Evolutionary conservation across 495 filamentous ascomycete species (phyloP).

Genomic region (Trichoderma orchidacearum): DNA sequence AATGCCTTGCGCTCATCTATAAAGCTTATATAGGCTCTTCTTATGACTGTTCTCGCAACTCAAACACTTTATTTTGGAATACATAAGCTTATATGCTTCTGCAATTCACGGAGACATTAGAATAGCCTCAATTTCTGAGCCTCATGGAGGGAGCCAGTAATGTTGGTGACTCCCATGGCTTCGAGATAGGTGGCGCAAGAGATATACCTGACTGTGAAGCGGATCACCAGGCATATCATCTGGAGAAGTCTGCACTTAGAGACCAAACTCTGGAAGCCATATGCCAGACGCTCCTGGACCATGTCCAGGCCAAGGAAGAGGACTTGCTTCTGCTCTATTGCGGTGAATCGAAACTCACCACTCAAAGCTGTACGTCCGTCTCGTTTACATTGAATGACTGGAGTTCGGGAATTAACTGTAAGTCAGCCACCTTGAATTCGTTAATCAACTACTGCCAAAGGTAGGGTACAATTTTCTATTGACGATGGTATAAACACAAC

Average conservation of each 20-base stretch:
- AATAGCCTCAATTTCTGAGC: background rate
- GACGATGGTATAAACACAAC: background rate
- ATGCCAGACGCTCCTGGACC: background rate
- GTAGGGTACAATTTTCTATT: slow-evolving; percentile 13
- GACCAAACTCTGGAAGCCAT: background rate
- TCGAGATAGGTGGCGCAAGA: background rate
- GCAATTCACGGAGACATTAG: background rate
- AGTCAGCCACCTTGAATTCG: slow-evolving; percentile 24
- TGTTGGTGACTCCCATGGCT: background rate
- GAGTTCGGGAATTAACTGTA: slow-evolving; percentile 12
- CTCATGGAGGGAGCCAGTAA: background rate
- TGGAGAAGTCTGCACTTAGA: background rate
- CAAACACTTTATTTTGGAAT: no score
- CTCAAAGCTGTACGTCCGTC: slow-evolving; percentile 29
- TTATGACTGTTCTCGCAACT: no score
- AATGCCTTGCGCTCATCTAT: no score
- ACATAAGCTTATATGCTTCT: background rate
- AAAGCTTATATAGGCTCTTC: no score
- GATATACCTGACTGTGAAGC: background rate
- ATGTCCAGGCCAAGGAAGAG: background rate
- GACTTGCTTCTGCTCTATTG: slow-evolving; percentile 27
- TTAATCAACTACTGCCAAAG: slow-evolving; percentile 35
- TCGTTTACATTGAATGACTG: slow-evolving; percentile 2
- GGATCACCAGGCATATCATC: background rate
- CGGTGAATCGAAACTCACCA: slow-evolving; percentile 24